phyloP scores from a whole-genome alignment of 768 basidiomycete genomes.

The Lentinula edodes region DNA sequence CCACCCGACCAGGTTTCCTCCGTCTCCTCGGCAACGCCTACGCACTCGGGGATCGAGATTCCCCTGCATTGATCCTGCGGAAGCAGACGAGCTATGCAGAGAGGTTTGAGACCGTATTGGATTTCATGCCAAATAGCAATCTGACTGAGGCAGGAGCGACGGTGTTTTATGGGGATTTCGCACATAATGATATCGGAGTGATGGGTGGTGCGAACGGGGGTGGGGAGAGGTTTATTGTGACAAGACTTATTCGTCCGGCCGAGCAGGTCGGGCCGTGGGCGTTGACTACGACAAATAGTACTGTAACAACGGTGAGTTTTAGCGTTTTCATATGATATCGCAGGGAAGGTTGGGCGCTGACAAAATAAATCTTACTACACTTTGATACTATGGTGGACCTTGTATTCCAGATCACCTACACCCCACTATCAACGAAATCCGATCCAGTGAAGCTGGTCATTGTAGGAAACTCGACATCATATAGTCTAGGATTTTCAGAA shows the following conservation, averaged over 20 bases:
- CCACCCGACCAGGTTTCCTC: slow-evolving; percentile 22
- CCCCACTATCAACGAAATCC: slow-evolving; percentile 16
- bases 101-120: slow-evolving; percentile 28
- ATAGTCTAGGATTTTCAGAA: slow-evolving; percentile 29
- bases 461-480: slow-evolving; percentile 22
- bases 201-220: slow-evolving; percentile 16
- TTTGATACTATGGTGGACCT: too few species aligned
- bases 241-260: slow-evolving; percentile 23
- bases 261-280: slow-evolving; percentile 30
- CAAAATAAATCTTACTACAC: too few species aligned
- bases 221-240: slow-evolving; percentile 20
- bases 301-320: slow-evolving; percentile 21
- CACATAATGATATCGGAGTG: slow-evolving; percentile 33
- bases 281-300: slow-evolving; percentile 24
- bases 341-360: too few species aligned
- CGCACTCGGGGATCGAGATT: slow-evolving; percentile 33
- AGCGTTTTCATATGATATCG: too few species aligned
- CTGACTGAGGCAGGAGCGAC: slow-evolving; percentile 32
- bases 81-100: slow-evolving; percentile 34
- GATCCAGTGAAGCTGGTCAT: slow-evolving; percentile 25
- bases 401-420: slow-evolving; percentile 10
- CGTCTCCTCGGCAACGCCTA: slow-evolving; percentile 28
- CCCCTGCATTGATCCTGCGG: slow-evolving; percentile 28
- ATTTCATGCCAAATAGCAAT: slow-evolving; percentile 24
- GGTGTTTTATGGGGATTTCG: slow-evolving; percentile 28